Base-by-base conservation (phyloP, 306 rosid genomes). In the Cucumis hystrix region DNA sequence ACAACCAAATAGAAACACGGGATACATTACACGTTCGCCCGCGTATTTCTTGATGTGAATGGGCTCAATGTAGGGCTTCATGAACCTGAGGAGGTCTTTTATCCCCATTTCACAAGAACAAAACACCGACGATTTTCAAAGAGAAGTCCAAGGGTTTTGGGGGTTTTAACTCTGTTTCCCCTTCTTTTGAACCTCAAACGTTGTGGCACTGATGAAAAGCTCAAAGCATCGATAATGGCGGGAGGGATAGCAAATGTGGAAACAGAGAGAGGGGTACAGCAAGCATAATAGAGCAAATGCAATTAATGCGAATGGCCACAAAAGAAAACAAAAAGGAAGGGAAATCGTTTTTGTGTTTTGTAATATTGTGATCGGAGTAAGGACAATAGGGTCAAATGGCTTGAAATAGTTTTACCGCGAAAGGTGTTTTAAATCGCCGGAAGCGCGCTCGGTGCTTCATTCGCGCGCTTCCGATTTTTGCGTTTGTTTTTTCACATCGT, bases 31-130 rank as follows among this genome's bases (percentile, higher is more conserved):
- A 0, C 97, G 95, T 78, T 92, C 87, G 65, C 98, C 93, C 12
- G 95, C 91, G 6, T 90, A 94, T 65, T 84, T 89, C 60, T 86
- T 87, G 70, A 94, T 85, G 84, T 92, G 96, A 56, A 88, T 77
- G 54, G 91, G 85, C 74, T 86, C 85, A 2, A 86, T 84, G 81
- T 89, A 87, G 51, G 97, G 98, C 76, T 91, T 94, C 89, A 92
- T 83, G 91, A 94, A 94, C 73, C 85, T 88, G 87, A 94, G 98
- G 77, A 94, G 96, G 86, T 94, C 97, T 85, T 94, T 94, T 86
- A 94, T 94, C 17, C 98, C 97, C 97, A 94, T 94, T 80, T 40
- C 56, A 62, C 35, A 55, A 60, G 21, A 9, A 40, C 16, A 63
- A 21, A 9, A 40, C 16, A 63, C 64, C 78, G 47, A 40, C 41